A percentile compares a stretch with the other conserved stretches of the same genome.
Conservation (phyloP, 2,329 filamentous ascomycete species). For the Penicillium expansum region DNA sequence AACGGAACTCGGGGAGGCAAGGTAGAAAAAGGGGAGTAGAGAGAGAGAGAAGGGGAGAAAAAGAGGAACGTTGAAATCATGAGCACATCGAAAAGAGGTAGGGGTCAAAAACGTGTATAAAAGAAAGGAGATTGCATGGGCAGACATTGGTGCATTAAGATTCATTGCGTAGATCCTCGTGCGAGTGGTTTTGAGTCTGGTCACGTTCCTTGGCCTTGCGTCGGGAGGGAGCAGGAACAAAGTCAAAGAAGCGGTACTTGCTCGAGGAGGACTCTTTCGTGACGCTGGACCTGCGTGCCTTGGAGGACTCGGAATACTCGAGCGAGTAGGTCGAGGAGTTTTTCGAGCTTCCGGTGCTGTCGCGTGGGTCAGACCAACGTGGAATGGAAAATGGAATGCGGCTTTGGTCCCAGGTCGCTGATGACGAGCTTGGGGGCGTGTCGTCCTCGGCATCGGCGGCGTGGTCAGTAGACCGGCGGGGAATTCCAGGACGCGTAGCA, state of each 20-base stretch:
- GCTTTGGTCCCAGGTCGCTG: conserved; percentile 43
- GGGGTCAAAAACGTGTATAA: conserved; percentile 15
- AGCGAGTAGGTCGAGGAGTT: conserved; percentile 49
- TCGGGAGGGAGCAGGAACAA: conserved; percentile 42
- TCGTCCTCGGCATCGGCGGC: conserved; percentile 42
- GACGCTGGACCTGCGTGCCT: conserved; percentile 38
- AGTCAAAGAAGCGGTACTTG: conserved; percentile 47
- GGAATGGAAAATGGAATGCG: conserved; percentile 43
- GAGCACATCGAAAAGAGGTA: conserved; percentile 29
- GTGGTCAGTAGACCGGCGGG: conserved; percentile 40
- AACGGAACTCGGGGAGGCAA: conserved; percentile 9
- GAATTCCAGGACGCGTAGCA: conserved; percentile 35
- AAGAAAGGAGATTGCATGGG: conserved; percentile 30
- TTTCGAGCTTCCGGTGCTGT: conserved; percentile 46
- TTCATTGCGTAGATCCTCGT: conserved; percentile 36
- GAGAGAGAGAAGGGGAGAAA: conserved; percentile 9
- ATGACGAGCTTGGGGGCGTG: conserved; percentile 46
- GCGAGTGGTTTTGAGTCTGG: conserved; percentile 32
- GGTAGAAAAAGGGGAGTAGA: conserved; percentile 12
- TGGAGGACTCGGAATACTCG: conserved; percentile 39
- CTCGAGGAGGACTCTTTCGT: conserved; percentile 38
- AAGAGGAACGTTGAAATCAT: conserved; percentile 34
- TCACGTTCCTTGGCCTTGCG: conserved; percentile 44
- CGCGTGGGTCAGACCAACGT: conserved; percentile 41
- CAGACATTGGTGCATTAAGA: conserved; percentile 19